Evolutionary conservation across 2,329 filamentous ascomycete genomes (phyloP), one percentile per base, ranked within the genome.

Genomic region (Delphinella strobiligena): DNA sequence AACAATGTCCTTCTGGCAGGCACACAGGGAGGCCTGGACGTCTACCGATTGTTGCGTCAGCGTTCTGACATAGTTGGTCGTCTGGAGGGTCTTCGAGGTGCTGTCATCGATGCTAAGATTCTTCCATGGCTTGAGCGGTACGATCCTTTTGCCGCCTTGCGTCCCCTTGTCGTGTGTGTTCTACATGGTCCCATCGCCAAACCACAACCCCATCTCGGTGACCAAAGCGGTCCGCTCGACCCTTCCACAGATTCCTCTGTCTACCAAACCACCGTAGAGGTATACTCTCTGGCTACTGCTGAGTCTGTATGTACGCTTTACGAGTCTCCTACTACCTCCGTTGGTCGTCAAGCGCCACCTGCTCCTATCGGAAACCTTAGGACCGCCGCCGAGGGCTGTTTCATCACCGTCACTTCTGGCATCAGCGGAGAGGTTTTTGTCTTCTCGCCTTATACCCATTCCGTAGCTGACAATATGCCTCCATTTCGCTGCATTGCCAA

Each of bases 181-280:
- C 56, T 94, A 3, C 86, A 94, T 59, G 87, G 87, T 0, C 84
- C 84, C 1, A 71, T 78, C 16, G 49, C 79, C 30, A 72, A 45
- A 4, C 56, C 53, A 27, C 61, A 62, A 31, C 55, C 54, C 9
- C 49, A 54, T 8, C 54, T 53, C 4, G 58, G 60, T 10, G 22
- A 27, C n/a, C n/a, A n/a, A n/a, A n/a, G n/a, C 22, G 22, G 22
- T 27, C 22, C 22, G 22, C 22, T 12, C 12, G 12, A 27, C 7
- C 22, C 12, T 7, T 12, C 22, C 7, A 56, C 57, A 14, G 49
- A 55, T n/a, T 46, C 49, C 3, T 44, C 51, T 14, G 47, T 47
- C 14, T 93, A 89, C 53, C 87, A 93, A 59, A 95, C 88, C 0
- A 80, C 81, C 0, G 85, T 94, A 4, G 86, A 95, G 50, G 67